phyloP scores from a whole-genome alignment of 2,329 filamentous ascomycete genomes.

The Bimuria novae-zelandiae region DNA sequence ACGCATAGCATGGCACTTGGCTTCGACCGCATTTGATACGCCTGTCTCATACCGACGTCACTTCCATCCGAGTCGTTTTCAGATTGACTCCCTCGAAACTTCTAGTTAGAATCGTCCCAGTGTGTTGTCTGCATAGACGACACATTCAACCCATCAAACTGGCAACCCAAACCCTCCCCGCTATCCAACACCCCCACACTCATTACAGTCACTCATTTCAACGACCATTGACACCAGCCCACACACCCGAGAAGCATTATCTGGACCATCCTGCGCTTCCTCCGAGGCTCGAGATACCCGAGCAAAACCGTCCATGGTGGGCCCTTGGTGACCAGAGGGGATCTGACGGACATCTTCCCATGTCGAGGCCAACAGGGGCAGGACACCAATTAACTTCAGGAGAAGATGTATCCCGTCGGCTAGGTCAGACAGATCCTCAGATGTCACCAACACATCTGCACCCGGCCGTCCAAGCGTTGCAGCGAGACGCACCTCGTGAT shows the following conservation, averaged over 20 bases:
- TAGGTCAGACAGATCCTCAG: conserved; percentile 31
- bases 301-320: conserved; percentile 43
- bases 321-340: conserved; percentile 32
- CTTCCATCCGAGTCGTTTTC: not conserved
- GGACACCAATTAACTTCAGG: conserved; percentile 22
- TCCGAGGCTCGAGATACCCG: conserved; percentile 12
- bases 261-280: conserved; percentile 16
- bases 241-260: conserved; percentile 33
- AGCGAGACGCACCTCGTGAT: conserved; percentile 26
- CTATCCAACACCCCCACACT: conserved; percentile 38
- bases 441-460: conserved; percentile 33
- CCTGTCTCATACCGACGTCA: not conserved
- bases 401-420: conserved; percentile 15
- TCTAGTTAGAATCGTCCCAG: conserved; percentile 3
- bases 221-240: conserved; percentile 36
- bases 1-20: conserved; percentile 22
- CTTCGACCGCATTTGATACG: conserved; percentile 20
- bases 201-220: conserved; percentile 37
- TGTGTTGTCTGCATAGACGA: conserved; percentile 36
- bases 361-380: conserved; percentile 33
- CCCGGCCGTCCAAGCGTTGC: conserved; percentile 33
- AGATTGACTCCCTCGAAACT: conserved; percentile 7
- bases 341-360: conserved; percentile 37
- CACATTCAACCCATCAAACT: conserved; percentile 34
- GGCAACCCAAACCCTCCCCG: conserved; percentile 46